Percentiles rank a stretch among this genome's conserved stretches.
Evolutionary conservation across 2,329 filamentous ascomycete genomes (phyloP).

Genomic region (Fusarium odoratissimum): DNA sequence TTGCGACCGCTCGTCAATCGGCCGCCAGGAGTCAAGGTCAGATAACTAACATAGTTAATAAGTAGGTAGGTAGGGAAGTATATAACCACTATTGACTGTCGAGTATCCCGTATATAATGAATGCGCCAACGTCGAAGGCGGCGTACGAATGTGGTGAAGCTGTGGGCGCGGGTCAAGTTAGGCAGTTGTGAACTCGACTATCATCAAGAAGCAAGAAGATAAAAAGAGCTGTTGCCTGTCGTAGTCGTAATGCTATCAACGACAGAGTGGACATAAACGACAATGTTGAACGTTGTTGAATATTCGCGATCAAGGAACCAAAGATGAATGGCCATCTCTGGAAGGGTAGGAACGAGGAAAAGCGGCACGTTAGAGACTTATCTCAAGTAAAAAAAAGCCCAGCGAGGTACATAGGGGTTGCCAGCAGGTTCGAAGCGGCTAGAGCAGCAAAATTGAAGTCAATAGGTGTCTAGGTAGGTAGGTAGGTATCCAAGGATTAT

Average conservation of each 20-base stretch:
- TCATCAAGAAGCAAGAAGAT: constrained; percentile 6
- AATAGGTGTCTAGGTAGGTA: neutral
- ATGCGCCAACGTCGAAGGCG: constrained; percentile 1
- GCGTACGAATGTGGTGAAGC: constrained; percentile 1
- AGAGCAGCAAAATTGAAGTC: neutral
- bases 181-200: constrained; percentile 9
- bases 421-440: neutral
- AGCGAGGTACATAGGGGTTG: neutral
- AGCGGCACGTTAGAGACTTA: neutral
- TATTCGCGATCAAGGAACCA: neutral
- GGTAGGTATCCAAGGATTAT: neutral
- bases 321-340: neutral
- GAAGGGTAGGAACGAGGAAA: neutral
- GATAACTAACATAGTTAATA: neutral
- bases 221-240: constrained; percentile 37
- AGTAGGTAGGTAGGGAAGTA: neutral
- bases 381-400: neutral
- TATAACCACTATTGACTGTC: constrained; percentile 6
- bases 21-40: constrained; percentile 14
- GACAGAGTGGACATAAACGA: constrained; percentile 9
- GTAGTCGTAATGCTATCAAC: constrained; percentile 21
- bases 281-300: constrained; percentile 5
- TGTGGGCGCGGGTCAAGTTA: constrained; percentile 4
- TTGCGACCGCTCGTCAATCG: constrained; percentile 29
- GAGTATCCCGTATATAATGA: constrained; percentile 4